Evolutionary conservation across 495 filamentous ascomycete species (phyloP).

Genomic region (Cercophora scortea): DNA sequence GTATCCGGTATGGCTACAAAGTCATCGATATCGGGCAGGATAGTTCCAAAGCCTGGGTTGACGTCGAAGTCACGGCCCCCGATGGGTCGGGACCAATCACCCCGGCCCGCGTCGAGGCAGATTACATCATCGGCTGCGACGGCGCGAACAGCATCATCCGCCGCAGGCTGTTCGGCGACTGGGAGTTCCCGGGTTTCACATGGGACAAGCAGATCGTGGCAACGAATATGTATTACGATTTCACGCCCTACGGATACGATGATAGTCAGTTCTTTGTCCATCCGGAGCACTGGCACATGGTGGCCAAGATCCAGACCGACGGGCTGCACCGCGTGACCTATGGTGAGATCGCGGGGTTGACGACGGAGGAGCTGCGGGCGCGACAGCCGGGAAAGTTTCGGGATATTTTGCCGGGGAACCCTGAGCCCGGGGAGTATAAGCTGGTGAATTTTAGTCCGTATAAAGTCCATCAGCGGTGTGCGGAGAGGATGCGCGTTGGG

Average conservation of each 20-base stretch:
- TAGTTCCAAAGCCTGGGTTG: constrained; percentile 32
- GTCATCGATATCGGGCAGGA: constrained; percentile 36
- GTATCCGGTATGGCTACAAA: constrained; percentile 20
- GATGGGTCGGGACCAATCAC: constrained; percentile 11
- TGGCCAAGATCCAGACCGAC: constrained; percentile 43
- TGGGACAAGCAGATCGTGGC: constrained; percentile 53
- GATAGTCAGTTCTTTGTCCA: constrained; percentile 49
- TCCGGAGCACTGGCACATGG: constrained; percentile 45
- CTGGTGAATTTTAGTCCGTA: constrained; percentile 43
- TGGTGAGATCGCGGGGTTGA: constrained; percentile 38
- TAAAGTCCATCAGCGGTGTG: constrained; percentile 48
- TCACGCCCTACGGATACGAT: constrained; percentile 26
- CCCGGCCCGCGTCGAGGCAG: constrained; percentile 2
- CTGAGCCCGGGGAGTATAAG: constrained; percentile 43
- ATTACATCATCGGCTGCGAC: constrained; percentile 52
- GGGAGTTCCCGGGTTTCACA: constrained; percentile 47
- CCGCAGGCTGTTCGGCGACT: constrained; percentile 45
- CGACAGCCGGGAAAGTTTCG: constrained; percentile 41
- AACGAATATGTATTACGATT: constrained; percentile 40
- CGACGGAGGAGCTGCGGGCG: constrained; percentile 35
- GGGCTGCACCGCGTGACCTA: constrained; percentile 52
- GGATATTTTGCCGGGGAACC: constrained; percentile 44
- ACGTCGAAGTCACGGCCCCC: constrained; percentile 24
- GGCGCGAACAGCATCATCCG: constrained; percentile 50
- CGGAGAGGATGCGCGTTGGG: constrained; percentile 39